phyloP scores from a whole-genome alignment of 345 rosid genomes.

The Zanthoxylum bungeanum region DNA sequence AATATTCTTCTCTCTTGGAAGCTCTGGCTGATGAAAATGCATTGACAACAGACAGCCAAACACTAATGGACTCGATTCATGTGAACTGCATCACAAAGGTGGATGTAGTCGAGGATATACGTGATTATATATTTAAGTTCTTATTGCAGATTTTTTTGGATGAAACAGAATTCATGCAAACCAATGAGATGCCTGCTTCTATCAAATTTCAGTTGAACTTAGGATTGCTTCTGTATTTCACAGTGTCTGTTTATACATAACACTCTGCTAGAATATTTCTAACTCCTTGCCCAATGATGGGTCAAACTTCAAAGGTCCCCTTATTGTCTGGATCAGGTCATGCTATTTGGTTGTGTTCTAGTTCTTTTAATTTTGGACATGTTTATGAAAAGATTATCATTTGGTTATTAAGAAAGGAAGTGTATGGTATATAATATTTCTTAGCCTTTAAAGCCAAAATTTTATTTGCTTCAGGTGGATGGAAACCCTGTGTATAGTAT shows the following conservation, averaged over 20 bases:
- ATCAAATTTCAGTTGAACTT: not conserved
- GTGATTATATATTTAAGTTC: not conserved
- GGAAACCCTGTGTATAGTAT: conserved; percentile 92
- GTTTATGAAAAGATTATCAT: not conserved
- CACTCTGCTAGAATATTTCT: not conserved
- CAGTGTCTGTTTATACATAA: not conserved
- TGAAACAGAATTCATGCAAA: not conserved
- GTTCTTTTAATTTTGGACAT: not conserved
- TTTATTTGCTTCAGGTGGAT: conserved; percentile 61
- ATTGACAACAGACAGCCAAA: not conserved
- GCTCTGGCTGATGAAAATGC: not conserved
- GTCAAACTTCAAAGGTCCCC: not conserved
- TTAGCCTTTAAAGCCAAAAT: not conserved
- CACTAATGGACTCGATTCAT: not conserved
- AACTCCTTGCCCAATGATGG: not conserved
- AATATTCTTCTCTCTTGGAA: not conserved
- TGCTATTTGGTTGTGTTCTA: not conserved
- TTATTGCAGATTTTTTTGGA: not conserved
- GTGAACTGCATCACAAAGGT: not conserved
- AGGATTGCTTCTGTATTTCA: conserved; percentile 4
- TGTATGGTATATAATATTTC: not conserved
- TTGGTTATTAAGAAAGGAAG: not conserved
- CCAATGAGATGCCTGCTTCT: not conserved
- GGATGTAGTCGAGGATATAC: not conserved
- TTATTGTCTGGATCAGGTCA: not conserved